Evolutionary conservation across 2,329 filamentous ascomycete genomes (phyloP), one percentile per base, ranked within the genome.

Genomic region (Paraphaeosphaeria sporulosa): DNA sequence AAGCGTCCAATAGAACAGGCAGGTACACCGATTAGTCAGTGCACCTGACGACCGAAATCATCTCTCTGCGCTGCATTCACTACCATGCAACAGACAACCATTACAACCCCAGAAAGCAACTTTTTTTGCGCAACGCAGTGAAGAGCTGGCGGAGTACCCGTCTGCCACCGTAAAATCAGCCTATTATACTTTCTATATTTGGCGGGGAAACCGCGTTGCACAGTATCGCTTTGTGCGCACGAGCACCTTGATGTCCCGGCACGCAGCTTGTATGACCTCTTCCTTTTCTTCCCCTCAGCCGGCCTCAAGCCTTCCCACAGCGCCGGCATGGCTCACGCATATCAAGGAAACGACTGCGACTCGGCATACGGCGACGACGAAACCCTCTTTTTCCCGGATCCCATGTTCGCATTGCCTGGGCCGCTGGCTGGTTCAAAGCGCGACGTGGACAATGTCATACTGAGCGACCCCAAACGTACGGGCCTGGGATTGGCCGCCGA

Each of bases 361-460:
- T 74, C 71, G 42, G 65, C 72, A 50, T 75, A 71, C 69, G 72
- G 70, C 56, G 72, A 68, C 53, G 72, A 76, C 61, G 70, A 71
- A 49, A 57, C 65, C 58, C 66, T 70, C 59, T 63, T 64, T 60
- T 63, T 54, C 52, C 53, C 60, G 51, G 64, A 70, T 63, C 59
- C 70, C 54, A 76, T 76, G 73, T 71, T 72, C 57, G 57, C 68
- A 30, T 59, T 63, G 62, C 55, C 65, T 52, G 53, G 64, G 30
- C 64, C 68, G n/a, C 58, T 74, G 51, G 71, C 71, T 59, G 74
- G 73, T 36, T 69, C 70, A 60, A 77, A 77, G 69, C 73, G 74
- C 58, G 64, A 64, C 63, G 71, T 67, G 53, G 66, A 66, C 59
- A 57, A 62, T 55, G 62, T 68, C 59, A 67, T 61, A 58, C 42